Evolutionary conservation across 768 basidiomycete genomes (phyloP), one percentile per base, ranked within the genome.

Genomic region (Mycena indigotica): DNA sequence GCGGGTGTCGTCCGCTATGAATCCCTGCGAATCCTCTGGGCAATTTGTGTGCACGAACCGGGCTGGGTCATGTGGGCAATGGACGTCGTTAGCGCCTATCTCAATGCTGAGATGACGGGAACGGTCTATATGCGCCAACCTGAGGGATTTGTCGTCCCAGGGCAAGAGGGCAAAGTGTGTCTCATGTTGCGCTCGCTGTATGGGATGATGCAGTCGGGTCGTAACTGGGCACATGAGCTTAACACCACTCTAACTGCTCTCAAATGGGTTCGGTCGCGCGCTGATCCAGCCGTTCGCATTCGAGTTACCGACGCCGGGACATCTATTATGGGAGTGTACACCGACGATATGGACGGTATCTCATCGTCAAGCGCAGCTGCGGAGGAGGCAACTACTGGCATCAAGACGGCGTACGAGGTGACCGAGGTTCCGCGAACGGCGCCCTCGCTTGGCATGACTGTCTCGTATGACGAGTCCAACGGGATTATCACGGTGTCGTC

Each of bases 91-190:
- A 61, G 60, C 0, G 74, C 71, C 0, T 78, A 69, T 62, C 69
- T 78, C 2, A 71, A 56, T 16, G 28, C 28, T 19, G 62, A 70
- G 0, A 66, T 75, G 19, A 67, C 67, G 25, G 58, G 62, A 39
- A 41, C 50, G 0, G 72, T 78, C 48, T 79, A 72, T 60, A 75
- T 79, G 72, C 50, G 66, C 23, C 62, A 69, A 25, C 72, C 72
- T 1, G 65, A 56, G 0, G 70, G 74, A 1, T 68, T 64, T n/a
- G 48, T 52, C 8, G 40, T 52, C 28, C 55, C 25, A 0, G 28
- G 21, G 21, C 29, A 45, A 39, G 57, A 59, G 35, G 23, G 21
- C 4, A 53, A 56, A 26, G 57, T 55, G 3, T 58, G 52, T 49
- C n/a, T 45, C 12, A 51, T 63, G 35, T 24, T 24, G 5, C 4